A percentile compares a stretch with the other conserved stretches of the same genome.
Conservation (phyloP, 1,139 yeast species). For the Hansenula lynferdii region DNA sequence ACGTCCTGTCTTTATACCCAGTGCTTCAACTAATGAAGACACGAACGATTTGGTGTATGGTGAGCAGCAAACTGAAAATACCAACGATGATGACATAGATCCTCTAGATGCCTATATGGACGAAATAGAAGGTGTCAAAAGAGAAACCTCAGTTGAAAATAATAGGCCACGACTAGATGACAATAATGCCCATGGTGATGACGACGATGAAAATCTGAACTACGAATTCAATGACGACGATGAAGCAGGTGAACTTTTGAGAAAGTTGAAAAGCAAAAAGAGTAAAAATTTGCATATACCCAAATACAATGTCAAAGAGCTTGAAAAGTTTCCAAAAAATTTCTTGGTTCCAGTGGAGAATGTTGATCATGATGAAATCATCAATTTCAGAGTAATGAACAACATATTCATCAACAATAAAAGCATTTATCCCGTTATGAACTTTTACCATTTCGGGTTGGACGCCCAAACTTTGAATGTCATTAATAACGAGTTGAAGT, state of each 20-base stretch:
- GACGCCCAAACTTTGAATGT: slow-evolving; percentile 50
- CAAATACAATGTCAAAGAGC: slow-evolving; percentile 28
- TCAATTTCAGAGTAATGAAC: slow-evolving; percentile 22
- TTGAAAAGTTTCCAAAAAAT: slow-evolving; percentile 52
- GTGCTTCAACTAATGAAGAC: neutral
- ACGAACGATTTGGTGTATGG: slow-evolving; percentile 3
- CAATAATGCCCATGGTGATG: slow-evolving; percentile 11
- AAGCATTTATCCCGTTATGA: slow-evolving; percentile 50
- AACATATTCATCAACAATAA: slow-evolving; percentile 22
- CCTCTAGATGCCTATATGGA: slow-evolving; percentile 28
- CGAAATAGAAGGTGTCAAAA: slow-evolving; percentile 6
- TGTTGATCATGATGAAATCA: slow-evolving; percentile 21
- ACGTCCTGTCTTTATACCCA: slow-evolving; percentile 19
- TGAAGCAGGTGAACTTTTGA: slow-evolving; percentile 30
- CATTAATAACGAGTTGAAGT: slow-evolving; percentile 39
- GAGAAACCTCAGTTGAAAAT: neutral
- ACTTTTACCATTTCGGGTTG: slow-evolving; percentile 82
- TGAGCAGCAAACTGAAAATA: slow-evolving; percentile 14
- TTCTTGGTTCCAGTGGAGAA: slow-evolving; percentile 69
- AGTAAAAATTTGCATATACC: slow-evolving; percentile 20
- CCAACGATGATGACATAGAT: slow-evolving; percentile 11
- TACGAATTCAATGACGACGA: slow-evolving; percentile 27
- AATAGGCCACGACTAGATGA: slow-evolving; percentile 5
- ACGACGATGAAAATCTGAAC: slow-evolving; percentile 22
- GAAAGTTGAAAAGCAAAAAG: slow-evolving; percentile 36